Base-by-base conservation (phyloP, 768 basidiomycete species). In the Mycena belliarum region DNA sequence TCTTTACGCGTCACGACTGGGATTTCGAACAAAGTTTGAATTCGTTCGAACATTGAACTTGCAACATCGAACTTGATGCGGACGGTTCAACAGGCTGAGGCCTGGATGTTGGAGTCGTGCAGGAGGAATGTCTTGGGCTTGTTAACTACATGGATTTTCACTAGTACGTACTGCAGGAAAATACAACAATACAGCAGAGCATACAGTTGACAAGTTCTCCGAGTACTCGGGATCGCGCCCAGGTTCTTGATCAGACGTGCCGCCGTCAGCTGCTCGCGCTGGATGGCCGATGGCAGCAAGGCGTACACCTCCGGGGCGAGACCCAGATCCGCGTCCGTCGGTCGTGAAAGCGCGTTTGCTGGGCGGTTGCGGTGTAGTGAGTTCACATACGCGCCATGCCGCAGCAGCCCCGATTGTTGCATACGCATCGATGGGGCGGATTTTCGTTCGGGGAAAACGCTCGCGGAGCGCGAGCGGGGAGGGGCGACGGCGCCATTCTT, bases 281-380 rank as follows among this genome's bases (percentile, higher is more conserved):
- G 89, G 41, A 93, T 68, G 23, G 83, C 79, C 1, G 72, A 70
- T 0, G 92, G 93, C 3, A 98, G 70, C 29, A 71, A 74, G 0
- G 70, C 73, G 64, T 91, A 95, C 7, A 91, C 85, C 8, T 79
- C 82, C 0, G 84, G 84, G 67, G 95, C 93, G 65, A 98, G 83
- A 12, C 80, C 84, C 23, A 95, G 76, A 16, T 20, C 40, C 3
- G 70, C 75, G 18, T 85, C 79, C 14, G 66, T 67, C 10, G 72
- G 73, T 47, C 73, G 77, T 29, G 68, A 59, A 51, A 82, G 75
- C 2, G 41, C 21, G 32, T 63, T 63, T 14, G 54, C 50, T 4
- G 51, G 58, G 35, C 55, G 49, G 43, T 59, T 54, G 21, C 43
- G 54, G 18, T 60, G 52, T 0, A 63, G 16, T 5, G 55, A 56